A percentile compares a stretch with the other conserved stretches of the same genome.
phyloP scores from a whole-genome alignment of 257 asterid species.

The Solanum raphanifolium region DNA sequence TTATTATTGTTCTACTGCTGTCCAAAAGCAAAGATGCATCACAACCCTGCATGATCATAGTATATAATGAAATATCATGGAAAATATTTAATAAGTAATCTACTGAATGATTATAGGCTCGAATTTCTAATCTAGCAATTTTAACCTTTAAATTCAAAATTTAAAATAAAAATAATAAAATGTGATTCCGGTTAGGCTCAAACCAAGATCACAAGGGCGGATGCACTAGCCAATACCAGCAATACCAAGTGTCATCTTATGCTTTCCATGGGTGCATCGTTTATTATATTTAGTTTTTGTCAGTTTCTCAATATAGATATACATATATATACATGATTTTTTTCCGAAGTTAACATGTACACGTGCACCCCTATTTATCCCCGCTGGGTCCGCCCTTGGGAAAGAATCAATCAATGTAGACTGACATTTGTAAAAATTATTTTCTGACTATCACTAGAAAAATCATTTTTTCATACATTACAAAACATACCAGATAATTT shows the following conservation, averaged over 20 bases:
- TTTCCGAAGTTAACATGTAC: too few relatives aligned
- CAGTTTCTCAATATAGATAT: too few relatives aligned
- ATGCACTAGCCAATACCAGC: too few relatives aligned
- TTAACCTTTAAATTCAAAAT: not conserved
- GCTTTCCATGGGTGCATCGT: too few relatives aligned
- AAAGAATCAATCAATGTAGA: not conserved
- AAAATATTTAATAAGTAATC: not conserved
- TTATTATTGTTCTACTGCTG: slow-evolving; percentile 8
- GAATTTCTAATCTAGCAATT: not conserved
- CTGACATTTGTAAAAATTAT: not conserved
- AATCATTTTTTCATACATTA: not conserved
- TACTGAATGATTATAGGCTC: not conserved
- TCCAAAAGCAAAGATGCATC: slow-evolving; percentile 50
- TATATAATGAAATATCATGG: not conserved
- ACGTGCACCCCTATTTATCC: too few relatives aligned
- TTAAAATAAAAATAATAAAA: too few relatives aligned
- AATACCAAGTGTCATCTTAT: too few relatives aligned
- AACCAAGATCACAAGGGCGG: too few relatives aligned
- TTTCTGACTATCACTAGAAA: not conserved
- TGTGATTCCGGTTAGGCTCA: not conserved
- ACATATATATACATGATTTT: too few relatives aligned
- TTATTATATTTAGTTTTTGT: too few relatives aligned
- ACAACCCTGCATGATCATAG: slow-evolving; percentile 32
- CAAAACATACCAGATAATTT: not conserved
- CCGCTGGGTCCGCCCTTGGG: too few relatives aligned